These are phyloP conservation scores for Pseudogymnoascus sp. DNA, from an alignment of 2,329 filamentous ascomycete genomes.

Conservation along the genomic window DNA sequence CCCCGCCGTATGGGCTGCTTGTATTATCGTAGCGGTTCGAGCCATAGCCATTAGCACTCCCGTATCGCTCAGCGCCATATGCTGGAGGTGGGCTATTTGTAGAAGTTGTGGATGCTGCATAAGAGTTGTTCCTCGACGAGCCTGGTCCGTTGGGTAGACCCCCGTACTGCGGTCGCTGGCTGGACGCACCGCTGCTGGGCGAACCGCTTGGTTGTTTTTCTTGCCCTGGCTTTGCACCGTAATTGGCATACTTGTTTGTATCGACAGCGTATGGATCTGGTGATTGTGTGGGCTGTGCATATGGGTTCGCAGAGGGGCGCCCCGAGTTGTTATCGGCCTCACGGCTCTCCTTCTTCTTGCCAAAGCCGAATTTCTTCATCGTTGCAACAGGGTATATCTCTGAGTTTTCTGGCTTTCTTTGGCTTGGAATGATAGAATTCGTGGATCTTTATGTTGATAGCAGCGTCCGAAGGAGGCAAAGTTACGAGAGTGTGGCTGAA, in stretches of 20 bases:
- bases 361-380: constrained; percentile 57
- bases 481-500: constrained; percentile 3
- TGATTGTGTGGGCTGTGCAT: constrained; percentile 25
- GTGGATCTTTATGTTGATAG: background rate
- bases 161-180: constrained; percentile 12
- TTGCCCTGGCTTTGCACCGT: constrained; percentile 39
- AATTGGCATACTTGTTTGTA: constrained; percentile 48
- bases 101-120: constrained; percentile 15
- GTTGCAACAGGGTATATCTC: constrained; percentile 9
- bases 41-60: constrained; percentile 44
- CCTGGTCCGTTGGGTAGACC: constrained; percentile 34
- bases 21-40: constrained; percentile 45
- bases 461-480: background rate
- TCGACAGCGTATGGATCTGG: constrained; percentile 55
- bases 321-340: constrained; percentile 42
- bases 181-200: background rate
- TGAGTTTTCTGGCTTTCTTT: background rate
- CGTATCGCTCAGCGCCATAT: constrained; percentile 49
- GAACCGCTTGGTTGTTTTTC: constrained; percentile 19
- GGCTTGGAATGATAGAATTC: background rate
- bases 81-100: constrained; percentile 28
- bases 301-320: constrained; percentile 36
- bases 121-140: constrained; percentile 20
- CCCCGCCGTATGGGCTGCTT: constrained; percentile 24
- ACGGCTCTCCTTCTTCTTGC: constrained; percentile 42